Percentiles rank a stretch among this genome's conserved stretches.
Evolutionary conservation across 176 grass and related monocot species (phyloP).

Genomic region (Otatea glauca): DNA sequence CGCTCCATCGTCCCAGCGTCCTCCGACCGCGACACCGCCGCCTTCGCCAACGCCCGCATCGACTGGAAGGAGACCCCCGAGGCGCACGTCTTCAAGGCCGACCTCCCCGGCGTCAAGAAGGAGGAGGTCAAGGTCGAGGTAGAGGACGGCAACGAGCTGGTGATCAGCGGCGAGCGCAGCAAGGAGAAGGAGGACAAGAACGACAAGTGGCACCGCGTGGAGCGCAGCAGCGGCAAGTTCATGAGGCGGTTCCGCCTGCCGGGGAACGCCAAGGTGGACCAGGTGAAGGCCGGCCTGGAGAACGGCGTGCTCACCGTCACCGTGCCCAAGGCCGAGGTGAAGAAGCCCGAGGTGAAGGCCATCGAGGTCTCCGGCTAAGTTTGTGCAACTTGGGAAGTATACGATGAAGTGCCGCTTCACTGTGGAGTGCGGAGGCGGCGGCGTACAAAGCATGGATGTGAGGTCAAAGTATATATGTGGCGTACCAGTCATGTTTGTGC

Average conservation of each 20-base stretch:
- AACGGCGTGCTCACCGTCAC: conserved; percentile 51
- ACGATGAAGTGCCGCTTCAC: not conserved
- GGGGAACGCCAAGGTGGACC: conserved; percentile 41
- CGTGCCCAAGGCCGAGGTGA: conserved; percentile 34
- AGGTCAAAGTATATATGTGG: not conserved
- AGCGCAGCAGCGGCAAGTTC: conserved; percentile 52
- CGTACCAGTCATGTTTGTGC: not conserved
- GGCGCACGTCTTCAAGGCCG: conserved; percentile 52
- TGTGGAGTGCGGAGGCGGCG: not conserved
- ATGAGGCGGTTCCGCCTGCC: conserved; percentile 31
- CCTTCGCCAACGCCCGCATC: conserved; percentile 4
- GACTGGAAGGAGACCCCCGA: conserved; percentile 54
- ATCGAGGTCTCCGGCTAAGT: conserved; percentile 35
- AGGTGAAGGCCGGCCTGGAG: conserved; percentile 45
- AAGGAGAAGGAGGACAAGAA: conserved; percentile 53
- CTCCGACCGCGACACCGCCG: not conserved
- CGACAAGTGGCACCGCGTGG: conserved; percentile 50
- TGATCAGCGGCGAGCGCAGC: conserved; percentile 44
- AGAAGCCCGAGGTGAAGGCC: conserved; percentile 36
- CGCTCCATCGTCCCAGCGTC: conserved; percentile 31
- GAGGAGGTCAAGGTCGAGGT: conserved; percentile 54
- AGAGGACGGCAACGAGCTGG: conserved; percentile 49
- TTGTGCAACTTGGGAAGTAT: not conserved
- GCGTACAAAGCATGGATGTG: not conserved
- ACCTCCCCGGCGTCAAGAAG: conserved; percentile 46